phyloP scores from a whole-genome alignment of 352 stramenopile genomes.

The Elongisporangium undulatum region DNA sequence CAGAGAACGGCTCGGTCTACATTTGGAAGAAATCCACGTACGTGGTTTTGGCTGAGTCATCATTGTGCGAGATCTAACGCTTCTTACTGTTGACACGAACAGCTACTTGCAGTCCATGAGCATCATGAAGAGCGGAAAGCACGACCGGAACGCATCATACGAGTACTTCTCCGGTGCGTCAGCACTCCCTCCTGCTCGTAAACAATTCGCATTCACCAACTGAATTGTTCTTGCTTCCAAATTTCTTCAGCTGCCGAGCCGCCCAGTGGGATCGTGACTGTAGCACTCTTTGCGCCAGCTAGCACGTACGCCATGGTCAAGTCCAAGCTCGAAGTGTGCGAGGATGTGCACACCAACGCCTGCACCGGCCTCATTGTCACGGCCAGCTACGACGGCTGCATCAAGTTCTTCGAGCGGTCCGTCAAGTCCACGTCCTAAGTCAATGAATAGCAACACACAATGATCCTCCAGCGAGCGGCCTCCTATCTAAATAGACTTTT shows the following conservation, averaged over 20 bases:
- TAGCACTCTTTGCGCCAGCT: constrained; percentile 72
- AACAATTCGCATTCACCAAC: neutral
- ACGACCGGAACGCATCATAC: constrained; percentile 77
- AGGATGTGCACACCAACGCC: constrained; percentile 58
- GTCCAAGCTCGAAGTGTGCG: constrained; percentile 52
- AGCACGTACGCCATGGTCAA: constrained; percentile 83
- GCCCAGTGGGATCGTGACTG: constrained; percentile 71
- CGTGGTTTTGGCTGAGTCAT: neutral
- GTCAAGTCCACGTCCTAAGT: constrained; percentile 17
- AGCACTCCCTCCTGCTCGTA: neutral
- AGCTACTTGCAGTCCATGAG: constrained; percentile 46
- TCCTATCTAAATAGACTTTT: neutral
- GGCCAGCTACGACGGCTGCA: constrained; percentile 83
- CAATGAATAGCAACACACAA: constrained; percentile 1
- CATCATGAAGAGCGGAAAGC: constrained; percentile 65
- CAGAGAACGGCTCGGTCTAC: constrained; percentile 82
- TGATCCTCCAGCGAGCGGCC: neutral
- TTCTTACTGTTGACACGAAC: constrained; percentile 3
- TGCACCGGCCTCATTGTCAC: constrained; percentile 79
- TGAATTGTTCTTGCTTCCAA: neutral
- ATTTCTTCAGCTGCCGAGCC: constrained; percentile 46
- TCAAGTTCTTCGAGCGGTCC: constrained; percentile 72
- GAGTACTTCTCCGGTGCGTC: constrained; percentile 71
- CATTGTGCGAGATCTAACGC: neutral
- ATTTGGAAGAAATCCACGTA: constrained; percentile 82